These are phyloP conservation scores for Diplodia scrobiculata DNA, from an alignment of 2,329 filamentous ascomycete species.

Conservation along the genomic window DNA sequence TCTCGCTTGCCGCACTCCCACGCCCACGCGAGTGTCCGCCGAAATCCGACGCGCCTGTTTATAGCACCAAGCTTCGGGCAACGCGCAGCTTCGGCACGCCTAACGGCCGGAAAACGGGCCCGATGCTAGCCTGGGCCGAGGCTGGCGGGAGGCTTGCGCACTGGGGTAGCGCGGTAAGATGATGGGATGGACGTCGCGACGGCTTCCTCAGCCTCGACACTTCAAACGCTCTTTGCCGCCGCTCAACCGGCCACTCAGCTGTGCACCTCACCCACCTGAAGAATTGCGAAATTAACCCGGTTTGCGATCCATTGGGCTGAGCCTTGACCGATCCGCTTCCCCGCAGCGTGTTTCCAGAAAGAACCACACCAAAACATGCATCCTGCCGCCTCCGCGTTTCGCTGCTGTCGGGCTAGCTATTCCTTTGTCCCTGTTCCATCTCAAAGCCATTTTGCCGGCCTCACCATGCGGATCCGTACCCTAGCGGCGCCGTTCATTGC, in stretches of 20 bases:
- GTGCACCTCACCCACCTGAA: background rate
- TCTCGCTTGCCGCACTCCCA: background rate
- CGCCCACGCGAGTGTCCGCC: background rate
- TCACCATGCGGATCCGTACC: background rate
- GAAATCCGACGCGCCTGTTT: background rate
- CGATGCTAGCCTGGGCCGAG: conserved; percentile 3
- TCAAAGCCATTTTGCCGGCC: background rate
- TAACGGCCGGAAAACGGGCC: background rate
- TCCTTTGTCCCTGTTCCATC: background rate
- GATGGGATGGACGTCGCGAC: conserved; percentile 12
- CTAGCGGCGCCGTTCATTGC: background rate
- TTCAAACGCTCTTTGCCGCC: background rate
- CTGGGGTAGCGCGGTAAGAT: conserved; percentile 9
- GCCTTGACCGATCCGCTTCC: no score
- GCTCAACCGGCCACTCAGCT: conserved; percentile 1
- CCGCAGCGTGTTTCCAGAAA: no score
- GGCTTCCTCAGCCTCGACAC: background rate
- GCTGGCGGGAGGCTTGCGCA: background rate
- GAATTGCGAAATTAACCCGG: conserved; percentile 21
- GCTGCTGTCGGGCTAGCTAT: background rate
- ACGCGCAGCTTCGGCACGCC: background rate
- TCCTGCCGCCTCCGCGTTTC: background rate
- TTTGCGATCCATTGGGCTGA: conserved; percentile 18
- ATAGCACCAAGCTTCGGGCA: no score
- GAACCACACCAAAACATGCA: background rate